Percentiles rank a stretch among this genome's conserved stretches.
Conservation (phyloP, 2,329 filamentous ascomycete species). For the Setomelanomma holmii region DNA sequence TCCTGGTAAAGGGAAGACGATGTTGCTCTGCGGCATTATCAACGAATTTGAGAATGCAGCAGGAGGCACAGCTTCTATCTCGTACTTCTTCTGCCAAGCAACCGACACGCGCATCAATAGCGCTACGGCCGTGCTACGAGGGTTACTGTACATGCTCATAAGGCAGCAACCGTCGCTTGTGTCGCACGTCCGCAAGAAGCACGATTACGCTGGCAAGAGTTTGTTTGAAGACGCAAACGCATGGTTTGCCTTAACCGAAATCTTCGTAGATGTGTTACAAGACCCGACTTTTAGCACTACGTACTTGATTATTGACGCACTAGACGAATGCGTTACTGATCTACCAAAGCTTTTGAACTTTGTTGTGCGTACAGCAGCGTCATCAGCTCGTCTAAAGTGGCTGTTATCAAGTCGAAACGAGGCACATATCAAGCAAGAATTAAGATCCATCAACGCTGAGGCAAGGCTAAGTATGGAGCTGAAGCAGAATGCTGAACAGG, state of each 20-base stretch:
- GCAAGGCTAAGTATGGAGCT: constrained; percentile 43
- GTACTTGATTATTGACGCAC: constrained; percentile 15
- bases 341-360: constrained; percentile 8
- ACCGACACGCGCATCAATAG: constrained; percentile 54
- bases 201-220: constrained; percentile 22
- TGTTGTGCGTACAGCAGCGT: background rate
- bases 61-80: no score
- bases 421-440: constrained; percentile 41
- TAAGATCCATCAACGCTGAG: constrained; percentile 31
- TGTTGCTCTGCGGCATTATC: constrained; percentile 6
- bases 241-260: constrained; percentile 15
- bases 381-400: constrained; percentile 17
- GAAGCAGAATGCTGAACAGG: constrained; percentile 35
- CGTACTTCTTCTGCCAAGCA: constrained; percentile 55
- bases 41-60: no score
- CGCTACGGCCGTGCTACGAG: constrained; percentile 47
- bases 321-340: constrained; percentile 13
- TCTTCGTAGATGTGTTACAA: constrained; percentile 51
- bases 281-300: constrained; percentile 28
- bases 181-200: constrained; percentile 26
- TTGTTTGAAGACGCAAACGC: constrained; percentile 43
- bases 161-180: constrained; percentile 41
- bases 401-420: constrained; percentile 25
- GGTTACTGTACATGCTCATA: constrained; percentile 53
- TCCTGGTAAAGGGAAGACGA: constrained; percentile 11